A percentile compares a stretch with the other conserved stretches of the same genome.
phyloP scores from a whole-genome alignment of 306 rosid species.

The Styphnolobium japonicum region DNA sequence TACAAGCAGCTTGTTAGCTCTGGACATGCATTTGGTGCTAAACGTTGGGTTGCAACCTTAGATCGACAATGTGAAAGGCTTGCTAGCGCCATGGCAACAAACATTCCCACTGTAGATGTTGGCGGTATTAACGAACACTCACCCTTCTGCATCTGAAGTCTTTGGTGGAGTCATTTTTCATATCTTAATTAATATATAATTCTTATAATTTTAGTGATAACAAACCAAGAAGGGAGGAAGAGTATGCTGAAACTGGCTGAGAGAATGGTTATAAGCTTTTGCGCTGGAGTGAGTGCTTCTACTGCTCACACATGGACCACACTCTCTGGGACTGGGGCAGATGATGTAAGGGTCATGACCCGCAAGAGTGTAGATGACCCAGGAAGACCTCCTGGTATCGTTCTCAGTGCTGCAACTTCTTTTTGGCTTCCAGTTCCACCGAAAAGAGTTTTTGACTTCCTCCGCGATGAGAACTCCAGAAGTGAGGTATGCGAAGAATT shows the following conservation, averaged over 20 bases:
- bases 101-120: conserved; percentile 73
- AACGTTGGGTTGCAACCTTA: conserved; percentile 89
- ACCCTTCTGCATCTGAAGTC: too few species aligned
- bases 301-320: conserved; percentile 97
- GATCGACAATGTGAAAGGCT: conserved; percentile 94
- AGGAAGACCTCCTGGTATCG: conserved; percentile 93
- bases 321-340: conserved; percentile 84
- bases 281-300: conserved; percentile 95
- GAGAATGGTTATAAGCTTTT: conserved; percentile 95
- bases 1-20: conserved; percentile 84
- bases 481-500: conserved; percentile 57
- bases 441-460: conserved; percentile 78
- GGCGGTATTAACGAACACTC: conserved; percentile 55
- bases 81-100: conserved; percentile 90
- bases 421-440: conserved; percentile 97
- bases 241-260: conserved; percentile 95
- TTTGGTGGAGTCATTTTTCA: neutral
- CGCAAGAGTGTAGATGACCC: conserved; percentile 95
- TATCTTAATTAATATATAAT: neutral
- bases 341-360: conserved; percentile 95
- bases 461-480: conserved; percentile 87
- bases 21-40: conserved; percentile 92
- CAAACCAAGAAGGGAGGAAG: conserved; percentile 93
- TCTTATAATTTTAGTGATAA: conserved; percentile 48
- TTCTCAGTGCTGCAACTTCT: conserved; percentile 93